phyloP scores from a whole-genome alignment of 1,284 basidiomycete genomes.

The Moesziomyces antarcticus region DNA sequence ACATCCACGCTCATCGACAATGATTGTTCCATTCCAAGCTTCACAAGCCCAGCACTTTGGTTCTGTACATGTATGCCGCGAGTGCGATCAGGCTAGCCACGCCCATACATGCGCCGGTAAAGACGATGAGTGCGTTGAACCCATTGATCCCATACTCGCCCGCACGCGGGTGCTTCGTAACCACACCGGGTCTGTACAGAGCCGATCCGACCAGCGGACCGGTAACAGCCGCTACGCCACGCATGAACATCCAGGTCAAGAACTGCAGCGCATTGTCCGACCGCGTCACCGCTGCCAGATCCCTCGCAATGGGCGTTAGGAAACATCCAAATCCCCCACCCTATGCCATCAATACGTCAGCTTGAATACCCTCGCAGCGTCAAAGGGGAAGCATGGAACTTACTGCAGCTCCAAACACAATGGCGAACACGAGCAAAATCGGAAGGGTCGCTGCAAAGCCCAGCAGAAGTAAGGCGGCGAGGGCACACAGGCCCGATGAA shows the following conservation, averaged over 20 bases:
- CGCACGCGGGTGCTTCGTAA: constrained; percentile 4
- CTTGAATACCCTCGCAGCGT: constrained; percentile 4
- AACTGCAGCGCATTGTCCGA: constrained; percentile 31
- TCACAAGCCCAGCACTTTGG: neutral
- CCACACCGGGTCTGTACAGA: constrained; percentile 26
- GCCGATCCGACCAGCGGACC: constrained; percentile 51
- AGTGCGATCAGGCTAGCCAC: constrained; percentile 8
- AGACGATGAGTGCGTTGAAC: constrained; percentile 40
- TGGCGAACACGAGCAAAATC: constrained; percentile 44
- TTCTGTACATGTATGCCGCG: constrained; percentile 6
- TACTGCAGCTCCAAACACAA: constrained; percentile 46
- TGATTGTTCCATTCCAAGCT: too few relatives aligned
- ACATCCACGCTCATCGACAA: too few relatives aligned
- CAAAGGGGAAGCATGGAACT: constrained; percentile 1
- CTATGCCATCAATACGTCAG: neutral
- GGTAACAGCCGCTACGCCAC: constrained; percentile 42
- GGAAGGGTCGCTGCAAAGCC: constrained; percentile 49
- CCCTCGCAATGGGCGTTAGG: constrained; percentile 36
- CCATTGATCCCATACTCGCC: constrained; percentile 41
- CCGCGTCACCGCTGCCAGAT: constrained; percentile 13
- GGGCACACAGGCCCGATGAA: constrained; percentile 26
- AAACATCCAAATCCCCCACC: constrained; percentile 38
- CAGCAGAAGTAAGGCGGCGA: constrained; percentile 35
- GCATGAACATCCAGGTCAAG: constrained; percentile 38
- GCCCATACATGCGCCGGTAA: constrained; percentile 28